Base-by-base conservation (phyloP, 1,284 basidiomycete species). In the Fomitopsis pinicola region DNA sequence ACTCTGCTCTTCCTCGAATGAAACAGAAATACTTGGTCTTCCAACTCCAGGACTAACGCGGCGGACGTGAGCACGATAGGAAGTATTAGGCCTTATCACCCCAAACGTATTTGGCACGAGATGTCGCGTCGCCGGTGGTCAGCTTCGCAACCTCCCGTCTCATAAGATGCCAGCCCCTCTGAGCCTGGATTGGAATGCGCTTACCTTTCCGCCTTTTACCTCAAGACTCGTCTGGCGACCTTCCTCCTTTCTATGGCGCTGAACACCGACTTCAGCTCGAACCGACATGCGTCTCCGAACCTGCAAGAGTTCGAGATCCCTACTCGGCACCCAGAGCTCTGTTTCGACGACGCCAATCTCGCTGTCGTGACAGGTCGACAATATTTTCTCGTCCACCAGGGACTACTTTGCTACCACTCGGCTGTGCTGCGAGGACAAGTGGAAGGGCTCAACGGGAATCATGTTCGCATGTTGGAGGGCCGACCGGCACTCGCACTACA, bases 381-480 rank as follows among this genome's bases (percentile, higher is more conserved):
- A 58, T 88, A 88, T 70, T 91, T 90, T 66, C 69, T 88, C 58
- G 84, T 91, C 5, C 89, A 91, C 69, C 76, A 77, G 65, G 86
- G 87, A n/a, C 72, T 89, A 15, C 73, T 91, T 17, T 79, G 75
- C 55, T 82, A 85, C 14, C 87, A 88, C 65, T 91, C 88, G 0
- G 64, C 70, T 1, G 76, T 81, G 26, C 73, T 89, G 8, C 67
- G 70, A 40, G 69, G 76, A 22, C 72, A 76, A 50, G 55, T 69
- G 19, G 55, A 58, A 7, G 45, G 55, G n/a, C 44, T 61, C 17
- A 50, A 59, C 19, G 5, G 54, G 8, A 45, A 42, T 5, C 59
- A 64, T 15, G 55, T 66, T 44, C 55, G 63, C 55, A 35, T 67
- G 56, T 71, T 89, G 35, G 85, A 88, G 69, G 86, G 82, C 2